Evolutionary conservation across 768 basidiomycete species (phyloP).

Genomic region (Psilocybe azurescens): DNA sequence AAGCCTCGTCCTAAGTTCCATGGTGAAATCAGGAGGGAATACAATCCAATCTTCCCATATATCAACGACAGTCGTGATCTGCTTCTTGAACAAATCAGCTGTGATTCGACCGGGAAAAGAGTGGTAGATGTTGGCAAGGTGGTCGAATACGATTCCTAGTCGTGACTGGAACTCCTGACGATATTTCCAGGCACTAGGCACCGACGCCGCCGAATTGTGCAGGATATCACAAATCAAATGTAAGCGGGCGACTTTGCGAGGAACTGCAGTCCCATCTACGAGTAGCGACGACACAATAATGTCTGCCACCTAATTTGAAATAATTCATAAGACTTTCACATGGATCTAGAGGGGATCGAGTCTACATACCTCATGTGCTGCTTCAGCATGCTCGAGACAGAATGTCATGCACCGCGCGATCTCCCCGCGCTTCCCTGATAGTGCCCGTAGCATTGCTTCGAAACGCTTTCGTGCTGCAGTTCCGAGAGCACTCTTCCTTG

Average conservation of each 20-base stretch:
- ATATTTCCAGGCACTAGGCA: conserved; percentile 98
- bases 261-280: conserved; percentile 94
- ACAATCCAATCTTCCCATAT: conserved; percentile 99
- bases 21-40: conserved; percentile 86
- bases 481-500: conserved; percentile 78
- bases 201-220: conserved; percentile 92
- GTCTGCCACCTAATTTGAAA: conserved; percentile 74
- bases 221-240: conserved; percentile 97
- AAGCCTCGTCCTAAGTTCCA: conserved; percentile 72
- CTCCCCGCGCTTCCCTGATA: conserved; percentile 88
- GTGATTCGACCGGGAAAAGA: conserved; percentile 97
- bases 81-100: conserved; percentile 94
- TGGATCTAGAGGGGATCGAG: not conserved
- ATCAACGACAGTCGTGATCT: conserved; percentile 87
- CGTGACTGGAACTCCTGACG: conserved; percentile 92
- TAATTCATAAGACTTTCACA: not conserved
- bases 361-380: conserved; percentile 81
- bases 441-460: conserved; percentile 86
- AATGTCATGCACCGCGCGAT: conserved; percentile 98
- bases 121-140: conserved; percentile 91
- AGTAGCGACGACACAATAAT: conserved; percentile 88
- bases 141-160: conserved; percentile 94
- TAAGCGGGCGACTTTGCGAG: conserved; percentile 93
- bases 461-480: conserved; percentile 83
- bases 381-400: conserved; percentile 94